Conservation (phyloP, 148 eudicot species). For the Camellia granthamiana region DNA sequence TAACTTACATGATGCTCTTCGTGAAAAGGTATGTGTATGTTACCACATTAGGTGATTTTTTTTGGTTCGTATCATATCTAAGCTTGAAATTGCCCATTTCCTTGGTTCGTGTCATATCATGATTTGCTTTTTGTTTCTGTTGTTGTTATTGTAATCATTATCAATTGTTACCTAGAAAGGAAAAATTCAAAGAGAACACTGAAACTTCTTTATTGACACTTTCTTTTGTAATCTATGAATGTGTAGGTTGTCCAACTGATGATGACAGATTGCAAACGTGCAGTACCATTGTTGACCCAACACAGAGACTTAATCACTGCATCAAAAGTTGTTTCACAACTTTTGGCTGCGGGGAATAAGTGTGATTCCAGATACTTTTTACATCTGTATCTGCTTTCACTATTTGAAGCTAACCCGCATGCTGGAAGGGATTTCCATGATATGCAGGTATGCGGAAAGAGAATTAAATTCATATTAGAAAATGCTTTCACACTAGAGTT, state of each 20-base stretch:
- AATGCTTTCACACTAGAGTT: background rate
- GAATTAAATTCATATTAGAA: background rate
- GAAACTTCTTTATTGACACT: background rate
- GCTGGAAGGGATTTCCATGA: slow-evolving; percentile 94
- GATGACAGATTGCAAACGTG: slow-evolving; percentile 81
- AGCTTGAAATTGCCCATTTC: background rate
- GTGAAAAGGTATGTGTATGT: slow-evolving; percentile 69
- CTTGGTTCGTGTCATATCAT: no score
- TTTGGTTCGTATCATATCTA: background rate
- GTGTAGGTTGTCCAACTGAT: slow-evolving; percentile 85
- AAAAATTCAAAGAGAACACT: background rate
- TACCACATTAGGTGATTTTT: background rate
- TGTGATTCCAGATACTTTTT: slow-evolving; percentile 67
- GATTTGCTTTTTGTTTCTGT: background rate
- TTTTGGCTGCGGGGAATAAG: slow-evolving; percentile 54
- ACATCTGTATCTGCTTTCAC: slow-evolving; percentile 67
- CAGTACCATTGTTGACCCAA: slow-evolving; percentile 69
- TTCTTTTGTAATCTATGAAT: background rate
- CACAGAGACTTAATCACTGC: slow-evolving; percentile 72
- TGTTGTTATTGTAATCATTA: background rate
- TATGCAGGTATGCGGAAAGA: slow-evolving; percentile 64
- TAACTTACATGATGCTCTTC: slow-evolving; percentile 71
- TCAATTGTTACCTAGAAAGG: background rate
- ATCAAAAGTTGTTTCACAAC: slow-evolving; percentile 82
- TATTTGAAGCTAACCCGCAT: slow-evolving; percentile 82